Conservation (phyloP, 108 stramenopile genomes). For the Conticribra guillardii region DNA sequence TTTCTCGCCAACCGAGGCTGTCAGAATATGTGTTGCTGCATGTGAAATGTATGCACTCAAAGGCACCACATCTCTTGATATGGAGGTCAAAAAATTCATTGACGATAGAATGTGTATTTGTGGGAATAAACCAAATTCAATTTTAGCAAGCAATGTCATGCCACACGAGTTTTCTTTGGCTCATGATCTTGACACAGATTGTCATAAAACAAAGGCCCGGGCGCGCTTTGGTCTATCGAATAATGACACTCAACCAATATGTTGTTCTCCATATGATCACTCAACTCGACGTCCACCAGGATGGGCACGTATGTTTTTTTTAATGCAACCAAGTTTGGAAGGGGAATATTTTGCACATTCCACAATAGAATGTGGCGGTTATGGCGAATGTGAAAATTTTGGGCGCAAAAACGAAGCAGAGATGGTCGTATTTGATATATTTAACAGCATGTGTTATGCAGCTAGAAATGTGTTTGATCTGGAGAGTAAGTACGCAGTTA, state of each 20-base stretch:
- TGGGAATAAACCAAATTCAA: constrained; percentile 19
- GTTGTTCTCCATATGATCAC: constrained; percentile 24
- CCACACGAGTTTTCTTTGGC: constrained; percentile 28
- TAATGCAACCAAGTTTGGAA: constrained; percentile 19
- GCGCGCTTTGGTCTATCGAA: not conserved
- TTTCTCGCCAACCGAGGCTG: constrained; percentile 38
- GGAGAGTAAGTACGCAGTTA: constrained; percentile 24
- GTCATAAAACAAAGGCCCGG: constrained; percentile 17
- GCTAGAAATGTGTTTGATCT: constrained; percentile 37
- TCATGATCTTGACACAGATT: constrained; percentile 37
- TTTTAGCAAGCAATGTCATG: constrained; percentile 19
- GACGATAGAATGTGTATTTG: constrained; percentile 29
- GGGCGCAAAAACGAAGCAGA: constrained; percentile 29
- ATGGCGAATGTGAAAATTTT: constrained; percentile 32
- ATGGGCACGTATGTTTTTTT: constrained; percentile 22
- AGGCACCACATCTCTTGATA: not conserved
- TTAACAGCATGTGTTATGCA: constrained; percentile 32
- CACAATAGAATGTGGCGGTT: constrained; percentile 33
- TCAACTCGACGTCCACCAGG: not conserved
- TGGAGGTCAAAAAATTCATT: constrained; percentile 7
- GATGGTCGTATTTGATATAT: constrained; percentile 39
- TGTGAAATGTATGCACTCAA: constrained; percentile 10
- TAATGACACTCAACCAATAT: constrained; percentile 41
- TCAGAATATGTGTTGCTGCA: constrained; percentile 37
- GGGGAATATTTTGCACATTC: constrained; percentile 46